Percentiles rank a stretch among this genome's conserved stretches.
Conservation (phyloP, 208 protist species). For the Wallacemonas sp. region DNA sequence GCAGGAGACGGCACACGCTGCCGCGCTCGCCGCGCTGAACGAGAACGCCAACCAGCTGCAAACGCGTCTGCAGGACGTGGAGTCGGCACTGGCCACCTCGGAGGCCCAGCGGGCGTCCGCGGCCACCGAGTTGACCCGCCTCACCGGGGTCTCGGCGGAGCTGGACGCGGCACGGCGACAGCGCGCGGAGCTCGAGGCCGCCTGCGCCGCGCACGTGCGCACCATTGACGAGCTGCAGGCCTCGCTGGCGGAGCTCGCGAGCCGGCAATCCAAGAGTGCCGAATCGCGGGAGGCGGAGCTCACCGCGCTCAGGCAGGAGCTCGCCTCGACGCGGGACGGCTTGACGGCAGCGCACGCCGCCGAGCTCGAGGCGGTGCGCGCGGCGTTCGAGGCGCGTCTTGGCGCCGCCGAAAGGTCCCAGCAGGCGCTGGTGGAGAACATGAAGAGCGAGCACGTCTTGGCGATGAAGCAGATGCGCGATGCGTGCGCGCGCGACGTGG, state of each 20-base stretch:
- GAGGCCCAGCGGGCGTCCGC: neutral
- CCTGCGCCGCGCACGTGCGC: neutral
- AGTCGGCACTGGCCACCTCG: neutral
- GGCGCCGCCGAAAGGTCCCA: slow-evolving; percentile 14
- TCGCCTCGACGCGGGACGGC: neutral
- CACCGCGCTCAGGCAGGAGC: slow-evolving; percentile 9
- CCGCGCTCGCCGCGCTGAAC: slow-evolving; percentile 21
- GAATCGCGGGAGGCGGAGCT: slow-evolving; percentile 11
- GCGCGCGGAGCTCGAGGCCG: slow-evolving; percentile 24
- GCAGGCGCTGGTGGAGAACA: slow-evolving; percentile 22
- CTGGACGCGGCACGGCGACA: slow-evolving; percentile 23
- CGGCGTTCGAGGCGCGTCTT: slow-evolving; percentile 19
- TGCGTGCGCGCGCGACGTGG: slow-evolving; percentile 8
- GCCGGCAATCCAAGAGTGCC: neutral
- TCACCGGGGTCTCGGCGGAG: slow-evolving; percentile 6
- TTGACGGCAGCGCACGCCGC: slow-evolving; percentile 14
- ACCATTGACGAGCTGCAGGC: neutral
- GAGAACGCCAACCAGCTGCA: slow-evolving; percentile 15
- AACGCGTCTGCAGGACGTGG: neutral
- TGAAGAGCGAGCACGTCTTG: slow-evolving; percentile 18
- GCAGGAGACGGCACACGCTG: slow-evolving; percentile 19
- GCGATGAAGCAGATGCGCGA: slow-evolving; percentile 25
- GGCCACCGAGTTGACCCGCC: neutral
- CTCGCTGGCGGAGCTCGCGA: neutral
- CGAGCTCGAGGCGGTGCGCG: slow-evolving; percentile 25